phyloP scores from a whole-genome alignment of 495 filamentous ascomycete genomes.

The Penicillium paxilli region DNA sequence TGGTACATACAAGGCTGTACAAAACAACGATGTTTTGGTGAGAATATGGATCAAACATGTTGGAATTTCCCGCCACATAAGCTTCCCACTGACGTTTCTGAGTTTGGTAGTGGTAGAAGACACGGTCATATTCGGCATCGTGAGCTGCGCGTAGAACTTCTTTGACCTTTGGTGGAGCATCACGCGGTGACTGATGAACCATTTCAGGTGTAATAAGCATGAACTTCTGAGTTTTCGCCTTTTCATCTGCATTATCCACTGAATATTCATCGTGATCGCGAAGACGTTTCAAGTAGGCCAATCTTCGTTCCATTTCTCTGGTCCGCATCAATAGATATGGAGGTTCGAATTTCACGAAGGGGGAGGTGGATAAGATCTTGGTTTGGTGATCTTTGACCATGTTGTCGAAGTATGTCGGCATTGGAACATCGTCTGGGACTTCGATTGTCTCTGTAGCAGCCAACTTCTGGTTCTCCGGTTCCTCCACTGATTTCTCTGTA shows the following conservation, averaged over 20 bases:
- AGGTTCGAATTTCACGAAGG: conserved; percentile 91
- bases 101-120: conserved; percentile 88
- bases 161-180: conserved; percentile 78
- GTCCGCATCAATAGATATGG: conserved; percentile 91
- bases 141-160: conserved; percentile 93
- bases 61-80: conserved; percentile 77
- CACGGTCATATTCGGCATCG: conserved; percentile 94
- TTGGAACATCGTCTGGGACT: conserved; percentile 80
- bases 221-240: conserved; percentile 67
- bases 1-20: conserved; percentile 88
- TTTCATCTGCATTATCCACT: conserved; percentile 56
- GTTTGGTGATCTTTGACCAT: conserved; percentile 91
- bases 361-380: conserved; percentile 91
- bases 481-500: conserved; percentile 18
- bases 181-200: conserved; percentile 77
- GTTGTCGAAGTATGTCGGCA: conserved; percentile 90
- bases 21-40: conserved; percentile 97
- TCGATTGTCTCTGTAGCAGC: conserved; percentile 47
- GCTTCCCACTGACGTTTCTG: conserved; percentile 96
- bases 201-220: conserved; percentile 90
- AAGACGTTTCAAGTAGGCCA: conserved; percentile 76
- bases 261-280: conserved; percentile 70
- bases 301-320: conserved; percentile 81
- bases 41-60: conserved; percentile 88
- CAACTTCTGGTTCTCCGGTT: conserved; percentile 13